Evolutionary conservation across 768 basidiomycete species (phyloP).

Genomic region (Tricholoma terreum): DNA sequence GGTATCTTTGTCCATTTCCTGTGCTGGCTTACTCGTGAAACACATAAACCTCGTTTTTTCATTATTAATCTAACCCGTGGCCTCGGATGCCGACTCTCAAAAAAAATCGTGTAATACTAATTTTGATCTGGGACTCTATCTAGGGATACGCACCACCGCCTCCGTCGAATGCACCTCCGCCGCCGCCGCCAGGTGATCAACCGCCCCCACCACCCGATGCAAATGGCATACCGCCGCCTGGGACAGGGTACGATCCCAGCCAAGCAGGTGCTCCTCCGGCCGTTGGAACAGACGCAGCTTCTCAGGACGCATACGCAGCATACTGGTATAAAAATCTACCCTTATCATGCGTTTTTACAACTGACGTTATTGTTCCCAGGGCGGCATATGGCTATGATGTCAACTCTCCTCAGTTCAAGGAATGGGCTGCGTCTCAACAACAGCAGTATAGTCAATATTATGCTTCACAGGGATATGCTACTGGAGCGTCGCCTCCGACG

Average conservation of each 20-base stretch:
- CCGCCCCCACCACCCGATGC: conserved; percentile 40
- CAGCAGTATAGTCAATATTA: conserved; percentile 75
- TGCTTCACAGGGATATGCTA: conserved; percentile 39
- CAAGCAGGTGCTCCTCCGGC: conserved; percentile 3
- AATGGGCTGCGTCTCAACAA: conserved; percentile 74
- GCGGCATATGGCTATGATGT: conserved; percentile 84
- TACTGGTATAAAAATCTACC: conserved; percentile 46
- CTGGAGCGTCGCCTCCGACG: conserved; percentile 15
- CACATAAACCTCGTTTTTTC: too few species aligned
- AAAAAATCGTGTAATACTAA: neutral
- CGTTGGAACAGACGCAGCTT: conserved; percentile 8
- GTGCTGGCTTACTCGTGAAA: neutral
- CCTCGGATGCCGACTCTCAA: neutral
- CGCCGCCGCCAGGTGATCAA: conserved; percentile 49
- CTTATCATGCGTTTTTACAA: neutral
- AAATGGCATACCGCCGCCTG: conserved; percentile 32
- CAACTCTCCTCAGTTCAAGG: conserved; percentile 76
- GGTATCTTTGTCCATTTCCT: conserved; percentile 21
- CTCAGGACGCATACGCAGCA: conserved; percentile 50
- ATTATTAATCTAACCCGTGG: too few species aligned
- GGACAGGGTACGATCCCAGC: conserved; percentile 11
- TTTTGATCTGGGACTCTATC: conserved; percentile 1
- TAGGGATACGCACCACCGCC: conserved; percentile 48
- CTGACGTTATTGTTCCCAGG: conserved; percentile 37
- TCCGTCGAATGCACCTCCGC: conserved; percentile 52